Evolutionary conservation across 164 flowering plant genomes (phyloP), one percentile per base, ranked within the genome.

Genomic region (Piper betle): DNA sequence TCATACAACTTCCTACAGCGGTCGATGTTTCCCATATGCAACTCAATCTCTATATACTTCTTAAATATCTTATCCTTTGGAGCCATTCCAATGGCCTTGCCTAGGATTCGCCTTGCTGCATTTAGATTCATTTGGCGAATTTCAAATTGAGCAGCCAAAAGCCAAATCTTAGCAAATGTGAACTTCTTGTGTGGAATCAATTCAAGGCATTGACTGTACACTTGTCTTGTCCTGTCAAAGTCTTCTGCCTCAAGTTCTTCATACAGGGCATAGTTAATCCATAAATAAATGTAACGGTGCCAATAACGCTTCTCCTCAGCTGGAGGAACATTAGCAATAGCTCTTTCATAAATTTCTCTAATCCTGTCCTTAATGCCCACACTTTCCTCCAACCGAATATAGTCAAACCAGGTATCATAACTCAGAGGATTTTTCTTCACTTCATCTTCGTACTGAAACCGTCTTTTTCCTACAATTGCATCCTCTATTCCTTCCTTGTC

Each of bases 61-160:
- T 93, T 93, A 64, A 90, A 93, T 60, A 93, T 84, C 97, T 92
- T 93, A 67, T 90, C 97, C 71, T 90, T 93, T 42, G 99, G 96
- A 59, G 99, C 96, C 70, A 64, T 77, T 37, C 99, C 99, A 60
- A 93, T 90, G 2, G 99, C 97, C 75, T 80, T 83, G 20, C 97
- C 99, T 17, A 90, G 68, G 59, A 87, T 81, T 67, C 53, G 69
- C 13, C 97, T 79, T 20, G 96, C 95, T 65, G 78, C 90, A 53
- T 69, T 76, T 61, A 93, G 81, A 73, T 87, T 84, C 71, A 82
- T 69, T 64, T 93, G 97, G 5, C 99, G 79, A 18, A 93, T 86
- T 66, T 93, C 99, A 80, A 90, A 93, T 60, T 93, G 97, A 4
- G 96, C 96, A 67, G 95, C 90, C 75, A 90, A 55, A 10, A 93